Conservation (phyloP, 768 basidiomycete species). For the Serendipita sp. region DNA sequence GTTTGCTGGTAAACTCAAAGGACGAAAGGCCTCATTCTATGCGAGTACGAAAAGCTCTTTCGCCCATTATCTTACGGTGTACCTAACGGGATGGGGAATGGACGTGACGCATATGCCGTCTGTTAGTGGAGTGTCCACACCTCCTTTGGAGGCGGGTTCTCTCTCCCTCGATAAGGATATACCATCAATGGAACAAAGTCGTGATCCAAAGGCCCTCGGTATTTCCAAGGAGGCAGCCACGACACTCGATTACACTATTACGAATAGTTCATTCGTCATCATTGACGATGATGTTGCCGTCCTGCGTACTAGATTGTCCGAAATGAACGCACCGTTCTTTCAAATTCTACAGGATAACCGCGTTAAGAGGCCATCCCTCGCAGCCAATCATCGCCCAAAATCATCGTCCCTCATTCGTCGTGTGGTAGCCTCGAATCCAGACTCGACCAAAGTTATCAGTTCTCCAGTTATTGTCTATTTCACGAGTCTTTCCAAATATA, state of each 20-base stretch:
- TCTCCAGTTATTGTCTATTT: constrained; percentile 65
- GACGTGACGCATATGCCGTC: constrained; percentile 57
- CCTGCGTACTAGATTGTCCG: constrained; percentile 56
- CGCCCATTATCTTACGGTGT: constrained; percentile 82
- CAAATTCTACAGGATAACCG: constrained; percentile 21
- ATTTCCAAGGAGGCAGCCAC: not conserved
- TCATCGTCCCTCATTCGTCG: constrained; percentile 64
- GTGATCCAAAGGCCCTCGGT: not conserved
- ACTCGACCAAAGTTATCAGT: constrained; percentile 18
- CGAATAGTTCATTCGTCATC: constrained; percentile 50
- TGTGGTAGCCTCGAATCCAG: constrained; percentile 18
- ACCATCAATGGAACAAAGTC: not conserved
- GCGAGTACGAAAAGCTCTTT: constrained; percentile 78
- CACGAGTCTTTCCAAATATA: constrained; percentile 80
- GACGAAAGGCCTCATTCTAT: constrained; percentile 69
- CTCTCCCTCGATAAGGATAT: not conserved
- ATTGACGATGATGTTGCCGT: constrained; percentile 85
- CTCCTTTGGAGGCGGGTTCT: constrained; percentile 5
- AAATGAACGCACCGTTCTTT: constrained; percentile 34
- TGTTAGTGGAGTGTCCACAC: constrained; percentile 17
- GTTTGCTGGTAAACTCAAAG: constrained; percentile 70
- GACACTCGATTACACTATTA: not conserved
- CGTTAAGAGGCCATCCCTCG: constrained; percentile 53
- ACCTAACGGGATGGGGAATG: constrained; percentile 90
- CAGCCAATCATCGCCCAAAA: constrained; percentile 50